Base-by-base conservation (phyloP, 768 basidiomycete species). In the Hysterangium stoloniferum region DNA sequence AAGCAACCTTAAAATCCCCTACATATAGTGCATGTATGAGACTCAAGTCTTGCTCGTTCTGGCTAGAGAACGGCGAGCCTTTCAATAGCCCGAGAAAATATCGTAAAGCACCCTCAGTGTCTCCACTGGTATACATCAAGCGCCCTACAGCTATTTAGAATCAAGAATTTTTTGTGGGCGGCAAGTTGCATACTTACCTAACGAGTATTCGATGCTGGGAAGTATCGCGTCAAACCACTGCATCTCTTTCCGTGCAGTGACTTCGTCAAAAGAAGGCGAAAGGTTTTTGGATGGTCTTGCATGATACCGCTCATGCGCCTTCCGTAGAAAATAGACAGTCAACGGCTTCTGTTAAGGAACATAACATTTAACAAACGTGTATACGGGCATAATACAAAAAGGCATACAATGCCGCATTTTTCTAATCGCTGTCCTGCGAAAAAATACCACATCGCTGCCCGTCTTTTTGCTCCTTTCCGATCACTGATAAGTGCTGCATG, bases 1-100 rank as follows among this genome's bases (percentile, higher is more conserved):
- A 86, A 4, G 96, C 90, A 12, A 92, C 79, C 20, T 79, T 76
- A 59, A 98, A 89, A 67, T 99, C 95, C 52, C 95, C 89, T 31
- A 97, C 62, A 52, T 78, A 84, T 5, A 89, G 71, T 52, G 81
- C 84, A 51, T 84, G 86, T 40, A 77, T 72, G 37, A 65, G 64
- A 54, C 59, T 43, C 71, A 64, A 25, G 37, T 43, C 31, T 41
- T 50, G 0, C 50, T 29, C 36, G 53, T 48, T 28, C 52, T 56
- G 3, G 40, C 38, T 41, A 33, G 53, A 58, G 37, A 55, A 47
- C 35, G 59, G 58, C 2, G 76, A 69, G 46, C 77, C 75, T 49
- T 73, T 72, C 19, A 98, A 70, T 13, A 95, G 69, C 1, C 77
- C 73, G 17, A 95, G 63, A 62, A 97, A 97, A 52, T 86, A 75